phyloP scores from a whole-genome alignment of 345 rosid species.

The Rhizophora apiculata region DNA sequence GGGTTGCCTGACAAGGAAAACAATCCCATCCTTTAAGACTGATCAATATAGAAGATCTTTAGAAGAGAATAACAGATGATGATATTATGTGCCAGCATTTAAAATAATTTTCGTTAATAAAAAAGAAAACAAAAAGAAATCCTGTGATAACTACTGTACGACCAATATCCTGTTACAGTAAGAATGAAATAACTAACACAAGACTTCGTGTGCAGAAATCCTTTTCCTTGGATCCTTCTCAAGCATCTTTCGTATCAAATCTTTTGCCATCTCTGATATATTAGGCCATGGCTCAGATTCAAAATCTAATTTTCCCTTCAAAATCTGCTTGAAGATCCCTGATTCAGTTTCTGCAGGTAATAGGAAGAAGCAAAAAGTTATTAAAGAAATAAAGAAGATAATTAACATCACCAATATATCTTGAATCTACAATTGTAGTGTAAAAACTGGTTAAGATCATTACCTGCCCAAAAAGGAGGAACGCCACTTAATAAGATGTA shows the following conservation, averaged over 20 bases:
- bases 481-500: constrained; percentile 91
- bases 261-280: constrained; percentile 88
- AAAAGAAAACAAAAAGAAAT: no score
- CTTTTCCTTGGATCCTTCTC: constrained; percentile 79
- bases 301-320: constrained; percentile 80
- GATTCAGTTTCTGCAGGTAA: constrained; percentile 73
- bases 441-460: background rate
- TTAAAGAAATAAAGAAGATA: background rate
- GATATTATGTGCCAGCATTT: no score
- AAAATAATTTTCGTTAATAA: no score
- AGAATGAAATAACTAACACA: constrained; percentile 52
- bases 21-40: constrained; percentile 6
- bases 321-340: constrained; percentile 90
- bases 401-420: background rate
- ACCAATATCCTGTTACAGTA: background rate
- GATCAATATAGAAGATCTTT: background rate
- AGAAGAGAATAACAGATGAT: background rate
- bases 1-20: constrained; percentile 67
- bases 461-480: constrained; percentile 98
- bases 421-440: constrained; percentile 1
- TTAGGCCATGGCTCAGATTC: constrained; percentile 93
- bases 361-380: constrained; percentile 1
- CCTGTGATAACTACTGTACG: background rate
- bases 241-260: constrained; percentile 79
- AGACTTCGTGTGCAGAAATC: constrained; percentile 79